phyloP scores from a whole-genome alignment of 768 basidiomycete species.

The Lentinula raphanica region DNA sequence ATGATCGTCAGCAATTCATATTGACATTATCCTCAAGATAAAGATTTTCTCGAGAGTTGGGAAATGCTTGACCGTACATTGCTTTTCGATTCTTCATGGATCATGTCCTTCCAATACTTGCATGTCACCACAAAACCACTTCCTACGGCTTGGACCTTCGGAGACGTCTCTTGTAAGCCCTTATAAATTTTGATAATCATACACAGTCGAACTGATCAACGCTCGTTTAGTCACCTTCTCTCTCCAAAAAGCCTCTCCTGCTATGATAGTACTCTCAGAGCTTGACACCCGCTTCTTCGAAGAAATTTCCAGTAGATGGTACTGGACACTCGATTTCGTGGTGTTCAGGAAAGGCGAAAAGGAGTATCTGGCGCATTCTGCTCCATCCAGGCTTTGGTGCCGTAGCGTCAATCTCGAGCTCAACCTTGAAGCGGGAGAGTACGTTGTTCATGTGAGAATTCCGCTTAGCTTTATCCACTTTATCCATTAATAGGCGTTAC shows the following conservation, averaged over 20 bases:
- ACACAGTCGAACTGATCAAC: neutral
- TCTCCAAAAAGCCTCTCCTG: conserved; percentile 27
- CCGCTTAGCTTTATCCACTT: neutral
- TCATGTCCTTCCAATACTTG: conserved; percentile 45
- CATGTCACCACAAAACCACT: conserved; percentile 36
- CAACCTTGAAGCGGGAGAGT: conserved; percentile 23
- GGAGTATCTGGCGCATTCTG: conserved; percentile 1
- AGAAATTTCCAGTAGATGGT: no score
- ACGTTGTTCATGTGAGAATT: conserved; percentile 21
- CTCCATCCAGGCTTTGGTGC: no score
- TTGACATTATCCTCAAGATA: conserved; percentile 30
- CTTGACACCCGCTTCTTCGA: conserved; percentile 42
- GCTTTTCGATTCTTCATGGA: conserved; percentile 45
- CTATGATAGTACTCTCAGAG: conserved; percentile 44
- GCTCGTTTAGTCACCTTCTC: conserved; percentile 35
- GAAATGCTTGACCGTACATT: conserved; percentile 39
- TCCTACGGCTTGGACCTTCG: conserved; percentile 46
- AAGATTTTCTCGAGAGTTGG: conserved; percentile 41
- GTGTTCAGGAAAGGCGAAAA: no score
- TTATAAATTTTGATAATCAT: neutral
- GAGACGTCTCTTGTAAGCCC: conserved; percentile 39
- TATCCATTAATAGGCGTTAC: no score
- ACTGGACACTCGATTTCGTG: no score
- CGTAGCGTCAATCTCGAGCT: conserved; percentile 7
- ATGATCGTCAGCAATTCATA: neutral